phyloP scores from a whole-genome alignment of 192 early-diverging fungal species.

The Coemansia sp. region DNA sequence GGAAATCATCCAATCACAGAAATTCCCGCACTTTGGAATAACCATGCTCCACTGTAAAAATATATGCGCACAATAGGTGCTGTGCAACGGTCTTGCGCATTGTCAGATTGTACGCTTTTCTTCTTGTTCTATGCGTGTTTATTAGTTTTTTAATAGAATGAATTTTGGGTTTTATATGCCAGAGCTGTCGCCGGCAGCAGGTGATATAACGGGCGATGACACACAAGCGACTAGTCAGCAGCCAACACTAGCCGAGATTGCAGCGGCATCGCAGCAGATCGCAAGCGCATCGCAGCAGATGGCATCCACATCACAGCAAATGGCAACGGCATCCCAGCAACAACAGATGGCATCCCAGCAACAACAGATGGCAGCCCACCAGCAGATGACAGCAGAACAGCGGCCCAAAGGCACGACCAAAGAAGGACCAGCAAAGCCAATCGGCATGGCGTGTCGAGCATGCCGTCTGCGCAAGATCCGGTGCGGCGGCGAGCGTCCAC shows the following conservation, averaged over 20 bases:
- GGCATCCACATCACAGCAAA: no score
- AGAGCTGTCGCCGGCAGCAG: neutral
- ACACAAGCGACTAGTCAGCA: neutral
- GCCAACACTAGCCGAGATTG: constrained; percentile 15
- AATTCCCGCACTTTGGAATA: no score
- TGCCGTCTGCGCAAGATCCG: constrained; percentile 54
- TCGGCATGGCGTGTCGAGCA: constrained; percentile 52
- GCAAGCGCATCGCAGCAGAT: no score
- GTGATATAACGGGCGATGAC: neutral
- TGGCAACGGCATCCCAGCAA: no score
- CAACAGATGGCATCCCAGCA: neutral
- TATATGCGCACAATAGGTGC: no score
- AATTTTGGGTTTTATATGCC: constrained; percentile 9
- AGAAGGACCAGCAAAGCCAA: constrained; percentile 13
- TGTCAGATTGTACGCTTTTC: neutral
- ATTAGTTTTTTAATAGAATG: constrained; percentile 4
- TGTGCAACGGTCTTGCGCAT: neutral
- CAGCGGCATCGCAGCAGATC: neutral
- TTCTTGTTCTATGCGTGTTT: neutral
- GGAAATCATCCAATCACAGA: no score
- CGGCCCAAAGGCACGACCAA: neutral
- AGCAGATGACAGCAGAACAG: neutral
- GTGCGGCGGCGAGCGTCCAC: constrained; percentile 51
- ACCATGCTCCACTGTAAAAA: no score
- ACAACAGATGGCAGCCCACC: neutral